phyloP scores from a whole-genome alignment of 768 basidiomycete genomes.

The Pisolithus tinctorius region DNA sequence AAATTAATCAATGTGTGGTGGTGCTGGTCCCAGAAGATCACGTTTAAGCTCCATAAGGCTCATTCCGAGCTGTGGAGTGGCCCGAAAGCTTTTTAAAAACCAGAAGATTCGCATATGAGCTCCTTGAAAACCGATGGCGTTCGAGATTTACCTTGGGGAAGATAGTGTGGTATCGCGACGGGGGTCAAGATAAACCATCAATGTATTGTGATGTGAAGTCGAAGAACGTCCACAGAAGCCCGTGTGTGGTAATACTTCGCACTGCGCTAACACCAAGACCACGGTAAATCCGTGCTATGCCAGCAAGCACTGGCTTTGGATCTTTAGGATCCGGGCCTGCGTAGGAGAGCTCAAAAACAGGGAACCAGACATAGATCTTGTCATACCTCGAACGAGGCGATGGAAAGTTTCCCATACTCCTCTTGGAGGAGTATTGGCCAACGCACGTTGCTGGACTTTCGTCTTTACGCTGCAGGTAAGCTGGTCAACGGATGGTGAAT shows the following conservation, averaged over 20 bases:
- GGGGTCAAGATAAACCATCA: slow-evolving; percentile 43
- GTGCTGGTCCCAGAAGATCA: neutral
- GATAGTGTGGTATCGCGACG: neutral
- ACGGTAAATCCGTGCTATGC: slow-evolving; percentile 81
- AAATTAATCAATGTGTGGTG: slow-evolving; percentile 10
- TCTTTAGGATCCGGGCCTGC: slow-evolving; percentile 72
- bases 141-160: neutral
- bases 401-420: slow-evolving; percentile 66
- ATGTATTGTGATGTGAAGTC: slow-evolving; percentile 74
- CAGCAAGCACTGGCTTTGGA: slow-evolving; percentile 70
- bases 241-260: slow-evolving; percentile 89
- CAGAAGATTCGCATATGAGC: neutral
- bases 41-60: neutral
- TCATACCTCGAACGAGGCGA: slow-evolving; percentile 73
- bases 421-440: slow-evolving; percentile 72
- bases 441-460: slow-evolving; percentile 88
- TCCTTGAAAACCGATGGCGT: neutral
- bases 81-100: neutral
- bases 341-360: slow-evolving; percentile 1
- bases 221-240: slow-evolving; percentile 89
- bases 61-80: neutral
- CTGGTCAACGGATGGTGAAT: slow-evolving; percentile 6
- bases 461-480: slow-evolving; percentile 67
- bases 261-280: slow-evolving; percentile 92
- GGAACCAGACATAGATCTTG: neutral